These are phyloP conservation scores for Saturnispora dispora DNA, from an alignment of 805 yeast species.

Conservation along the genomic window DNA sequence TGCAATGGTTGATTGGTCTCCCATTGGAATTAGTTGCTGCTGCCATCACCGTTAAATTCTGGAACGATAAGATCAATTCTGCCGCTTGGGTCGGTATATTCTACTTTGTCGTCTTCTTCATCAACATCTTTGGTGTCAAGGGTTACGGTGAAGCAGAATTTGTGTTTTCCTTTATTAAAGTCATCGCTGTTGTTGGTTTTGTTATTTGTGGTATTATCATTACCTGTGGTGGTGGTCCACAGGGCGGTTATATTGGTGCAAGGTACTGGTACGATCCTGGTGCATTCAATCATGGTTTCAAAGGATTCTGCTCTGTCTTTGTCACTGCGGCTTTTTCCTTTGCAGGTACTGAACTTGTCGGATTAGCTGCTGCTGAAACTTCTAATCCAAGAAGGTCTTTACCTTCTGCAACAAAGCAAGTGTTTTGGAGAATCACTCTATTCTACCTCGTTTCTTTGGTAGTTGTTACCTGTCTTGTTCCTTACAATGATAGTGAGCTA, in stretches of 20 bases:
- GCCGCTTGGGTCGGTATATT: constrained; percentile 47
- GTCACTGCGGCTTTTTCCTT: constrained; percentile 51
- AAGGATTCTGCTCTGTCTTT: constrained; percentile 50
- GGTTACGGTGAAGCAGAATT: constrained; percentile 62
- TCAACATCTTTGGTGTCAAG: constrained; percentile 48
- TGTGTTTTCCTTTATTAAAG: constrained; percentile 41
- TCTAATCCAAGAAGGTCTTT: constrained; percentile 46
- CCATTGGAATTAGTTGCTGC: constrained; percentile 46
- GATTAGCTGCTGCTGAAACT: constrained; percentile 54
- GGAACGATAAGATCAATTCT: constrained; percentile 36
- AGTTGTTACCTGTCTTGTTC: constrained; percentile 49
- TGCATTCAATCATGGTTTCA: constrained; percentile 37
- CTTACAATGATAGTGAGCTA: constrained; percentile 40
- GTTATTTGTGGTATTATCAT: constrained; percentile 42
- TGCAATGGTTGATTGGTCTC: constrained; percentile 40
- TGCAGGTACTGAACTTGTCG: constrained; percentile 55
- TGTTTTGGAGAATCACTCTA: constrained; percentile 47
- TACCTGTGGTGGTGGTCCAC: constrained; percentile 52
- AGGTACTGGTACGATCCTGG: constrained; percentile 54
- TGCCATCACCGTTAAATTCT: constrained; percentile 37
- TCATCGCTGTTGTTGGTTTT: constrained; percentile 46
- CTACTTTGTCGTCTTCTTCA: constrained; percentile 35
- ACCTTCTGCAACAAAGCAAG: constrained; percentile 52
- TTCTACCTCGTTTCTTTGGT: constrained; percentile 44
- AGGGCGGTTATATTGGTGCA: constrained; percentile 47